Evolutionary conservation across 2,329 filamentous ascomycete species (phyloP), one percentile per base, ranked within the genome.

Genomic region (Ophioceras dolichostomum): DNA sequence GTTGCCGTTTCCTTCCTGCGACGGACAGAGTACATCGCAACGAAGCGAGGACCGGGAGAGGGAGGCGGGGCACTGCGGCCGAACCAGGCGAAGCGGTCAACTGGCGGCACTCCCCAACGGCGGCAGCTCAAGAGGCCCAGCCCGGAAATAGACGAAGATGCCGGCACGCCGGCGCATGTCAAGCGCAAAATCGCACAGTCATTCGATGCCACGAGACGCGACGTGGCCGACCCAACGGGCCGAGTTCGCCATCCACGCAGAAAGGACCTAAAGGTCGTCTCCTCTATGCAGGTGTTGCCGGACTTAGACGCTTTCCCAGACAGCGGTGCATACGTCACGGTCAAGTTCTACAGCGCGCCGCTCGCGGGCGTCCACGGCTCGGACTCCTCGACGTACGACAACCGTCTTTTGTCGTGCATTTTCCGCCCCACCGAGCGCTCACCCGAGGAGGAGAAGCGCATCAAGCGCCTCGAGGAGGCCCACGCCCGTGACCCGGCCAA

Each of bases 1-100:
- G 70, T 80, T 14, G 79, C 81, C 44, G 86, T 94, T 38, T 94
- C 86, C 44, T 98, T 98, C 71, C 73, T 98, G 47, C 85, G 91
- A 40, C 78, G 89, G 51, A 96, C 91, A 39, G 91, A 98, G 59
- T 96, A 96, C 62, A 95, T 94, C 52, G 64, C 62, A 21, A 54
- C 64, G 5, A 76, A 74, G 51, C 69, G 70, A 43, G 63, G 64
- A 21, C 57, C 70, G 35, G 27, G 26, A 17, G 34, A 36, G 12
- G 19, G 17, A 14, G 32, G 19, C 19, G 61, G 69, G 27, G 56
- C 64, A 49, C 51, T 53, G 39, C 37, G 50, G 17, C 46, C 49
- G 21, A 26, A 26, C 12, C 46, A 48, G 49, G 10, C 47, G 52
- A 50, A 52, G 34, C 43, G 42, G 20, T 17, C 41, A 4, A 32